Base-by-base conservation (phyloP, 2,329 filamentous ascomycete genomes). In the Paracorniculantispora psalliotae region DNA sequence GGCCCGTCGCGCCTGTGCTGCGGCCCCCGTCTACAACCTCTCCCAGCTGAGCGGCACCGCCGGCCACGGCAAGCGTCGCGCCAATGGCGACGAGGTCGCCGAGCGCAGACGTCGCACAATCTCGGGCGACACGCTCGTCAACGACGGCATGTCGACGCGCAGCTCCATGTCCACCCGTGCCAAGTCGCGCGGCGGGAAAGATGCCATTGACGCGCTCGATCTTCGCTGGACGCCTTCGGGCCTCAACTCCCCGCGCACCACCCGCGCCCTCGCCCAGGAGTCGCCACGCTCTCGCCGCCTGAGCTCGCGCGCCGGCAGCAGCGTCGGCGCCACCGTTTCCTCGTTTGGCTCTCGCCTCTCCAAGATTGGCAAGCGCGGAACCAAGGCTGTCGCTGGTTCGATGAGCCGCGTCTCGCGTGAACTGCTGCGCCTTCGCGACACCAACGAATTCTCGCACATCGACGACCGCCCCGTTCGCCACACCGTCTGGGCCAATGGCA, bases 401-500 rank as follows among this genome's bases (percentile, higher is more conserved):
- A 66, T 79, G 25, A 66, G 73, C 26, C 78, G 77, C 58, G 71
- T 83, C 64, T 73, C 80, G 37, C 82, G 86, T 61, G 86, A 89
- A 66, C 69, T 87, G 28, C 73, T 76, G 69, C 77, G 81, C 61
- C 69, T 91, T 55, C 78, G 81, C 72, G 81, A 89, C 71, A 82
- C 86, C 61, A 82, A 85, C 60, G 85, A 88, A 65, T 88, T 79
- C 61, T 74, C 80, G 1, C 78, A 81, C 49, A 80, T 86, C 23
- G 85, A 87, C 57, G 79, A 79, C 15, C 74, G 79, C 55, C 83
- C 83, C 5, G 79, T 87, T 4, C 46, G 81, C 8, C 77, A 82
- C 63, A 85, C 82, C 1, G 77, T 85, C 26, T 88, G 85, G 85
- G 82, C 81, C 65, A 87, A 87, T 63, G 85, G 85, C 59, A 87